A percentile compares a stretch with the other conserved stretches of the same genome.
These are phyloP conservation scores for Pogostemon cablin DNA, from an alignment of 257 asterid genomes.

Conservation along the genomic window DNA sequence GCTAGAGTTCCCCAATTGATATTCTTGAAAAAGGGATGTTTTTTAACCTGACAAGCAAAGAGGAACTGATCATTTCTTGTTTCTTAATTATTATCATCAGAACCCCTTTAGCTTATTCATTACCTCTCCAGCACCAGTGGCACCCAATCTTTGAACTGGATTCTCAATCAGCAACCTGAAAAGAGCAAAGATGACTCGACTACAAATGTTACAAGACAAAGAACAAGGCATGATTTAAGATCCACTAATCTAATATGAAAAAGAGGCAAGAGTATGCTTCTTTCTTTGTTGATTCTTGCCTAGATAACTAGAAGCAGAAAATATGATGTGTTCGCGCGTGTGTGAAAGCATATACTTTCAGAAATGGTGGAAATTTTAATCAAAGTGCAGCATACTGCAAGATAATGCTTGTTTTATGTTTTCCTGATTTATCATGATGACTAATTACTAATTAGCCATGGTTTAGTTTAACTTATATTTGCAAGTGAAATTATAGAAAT, in stretches of 20 bases:
- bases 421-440: neutral
- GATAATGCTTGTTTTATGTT: neutral
- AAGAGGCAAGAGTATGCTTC: constrained; percentile 11
- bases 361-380: too few relatives aligned
- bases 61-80: constrained; percentile 19
- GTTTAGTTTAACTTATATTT: neutral
- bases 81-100: constrained; percentile 14
- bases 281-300: constrained; percentile 14
- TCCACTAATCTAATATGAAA: constrained; percentile 1
- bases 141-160: constrained; percentile 92
- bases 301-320: neutral
- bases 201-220: constrained; percentile 19
- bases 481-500: neutral
- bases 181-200: constrained; percentile 31
- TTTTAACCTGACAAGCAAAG: constrained; percentile 65
- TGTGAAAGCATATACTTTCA: too few relatives aligned
- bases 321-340: too few relatives aligned
- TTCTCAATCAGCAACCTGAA: constrained; percentile 81
- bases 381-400: too few relatives aligned
- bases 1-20: constrained; percentile 91
- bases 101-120: constrained; percentile 28
- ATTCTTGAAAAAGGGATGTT: constrained; percentile 71
- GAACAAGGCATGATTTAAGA: constrained; percentile 6
- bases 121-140: constrained; percentile 90
- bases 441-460: neutral